Evolutionary conservation across 192 early-diverging fungal species (phyloP).

Genomic region (Podila epicladia): DNA sequence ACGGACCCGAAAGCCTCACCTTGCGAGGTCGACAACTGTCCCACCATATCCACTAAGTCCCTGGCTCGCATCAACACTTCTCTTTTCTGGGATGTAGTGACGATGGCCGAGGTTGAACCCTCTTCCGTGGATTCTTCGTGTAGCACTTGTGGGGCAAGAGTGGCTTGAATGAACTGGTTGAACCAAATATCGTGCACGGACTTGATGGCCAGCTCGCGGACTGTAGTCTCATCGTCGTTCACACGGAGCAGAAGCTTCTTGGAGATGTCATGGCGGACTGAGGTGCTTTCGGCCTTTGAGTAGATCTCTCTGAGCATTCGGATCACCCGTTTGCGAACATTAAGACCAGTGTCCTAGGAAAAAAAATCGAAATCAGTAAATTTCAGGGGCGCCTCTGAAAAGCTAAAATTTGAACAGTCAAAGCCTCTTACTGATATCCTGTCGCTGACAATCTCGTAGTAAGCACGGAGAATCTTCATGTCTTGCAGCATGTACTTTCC

Average conservation of each 20-base stretch:
- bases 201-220: constrained; percentile 31
- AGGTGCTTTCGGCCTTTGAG: constrained; percentile 51
- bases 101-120: not conserved
- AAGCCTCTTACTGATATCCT: constrained; percentile 73
- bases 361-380: no score
- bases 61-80: constrained; percentile 20
- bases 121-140: not conserved
- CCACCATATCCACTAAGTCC: constrained; percentile 27
- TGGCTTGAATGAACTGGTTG: constrained; percentile 14
- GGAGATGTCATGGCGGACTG: constrained; percentile 72
- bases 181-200: constrained; percentile 34
- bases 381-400: not conserved
- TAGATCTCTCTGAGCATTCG: constrained; percentile 83
- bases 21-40: constrained; percentile 9
- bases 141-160: not conserved
- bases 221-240: constrained; percentile 66
- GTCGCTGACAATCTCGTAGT: constrained; percentile 84
- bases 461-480: constrained; percentile 70
- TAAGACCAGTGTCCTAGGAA: constrained; percentile 83
- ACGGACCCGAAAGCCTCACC: constrained; percentile 28
- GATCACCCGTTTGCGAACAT: constrained; percentile 89
- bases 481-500: constrained; percentile 81
- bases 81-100: constrained; percentile 22
- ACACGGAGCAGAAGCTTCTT: constrained; percentile 76
- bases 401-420: not conserved